phyloP scores from a whole-genome alignment of 2,329 filamentous ascomycete genomes.

The Coleophoma crateriformis region DNA sequence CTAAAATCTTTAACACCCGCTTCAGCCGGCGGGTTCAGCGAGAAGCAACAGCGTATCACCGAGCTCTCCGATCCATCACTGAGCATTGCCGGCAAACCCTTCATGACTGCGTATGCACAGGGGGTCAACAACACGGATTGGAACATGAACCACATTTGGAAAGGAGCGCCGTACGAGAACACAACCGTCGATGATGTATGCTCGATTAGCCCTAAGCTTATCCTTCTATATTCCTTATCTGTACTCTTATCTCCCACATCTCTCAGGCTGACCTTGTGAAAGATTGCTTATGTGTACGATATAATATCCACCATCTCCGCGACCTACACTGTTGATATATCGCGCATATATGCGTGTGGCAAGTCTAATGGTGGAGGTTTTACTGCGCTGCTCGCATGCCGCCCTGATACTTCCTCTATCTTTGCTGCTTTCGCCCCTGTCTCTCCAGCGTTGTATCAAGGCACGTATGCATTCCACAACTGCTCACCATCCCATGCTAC shows the following conservation, averaged over 20 bases:
- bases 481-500: conserved; percentile 1
- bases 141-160: conserved; percentile 19
- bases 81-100: conserved; percentile 18
- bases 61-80: conserved; percentile 19
- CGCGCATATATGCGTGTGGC: conserved; percentile 35
- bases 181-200: conserved; percentile 16
- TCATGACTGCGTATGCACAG: conserved; percentile 19
- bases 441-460: conserved; percentile 34
- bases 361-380: conserved; percentile 40
- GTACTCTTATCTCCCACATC: neutral
- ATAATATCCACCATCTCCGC: conserved; percentile 14
- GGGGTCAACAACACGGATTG: conserved; percentile 19
- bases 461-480: neutral
- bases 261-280: neutral
- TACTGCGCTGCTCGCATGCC: conserved; percentile 33
- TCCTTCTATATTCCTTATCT: neutral
- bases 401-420: conserved; percentile 25
- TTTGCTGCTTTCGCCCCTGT: conserved; percentile 39
- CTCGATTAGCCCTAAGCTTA: neutral
- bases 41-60: conserved; percentile 19
- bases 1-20: neutral
- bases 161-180: conserved; percentile 20
- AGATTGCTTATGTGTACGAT: conserved; percentile 20
- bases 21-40: conserved; percentile 16
- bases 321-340: conserved; percentile 27